Conservation (phyloP, 2,329 filamentous ascomycete species). For the Colletotrichum agaves region DNA sequence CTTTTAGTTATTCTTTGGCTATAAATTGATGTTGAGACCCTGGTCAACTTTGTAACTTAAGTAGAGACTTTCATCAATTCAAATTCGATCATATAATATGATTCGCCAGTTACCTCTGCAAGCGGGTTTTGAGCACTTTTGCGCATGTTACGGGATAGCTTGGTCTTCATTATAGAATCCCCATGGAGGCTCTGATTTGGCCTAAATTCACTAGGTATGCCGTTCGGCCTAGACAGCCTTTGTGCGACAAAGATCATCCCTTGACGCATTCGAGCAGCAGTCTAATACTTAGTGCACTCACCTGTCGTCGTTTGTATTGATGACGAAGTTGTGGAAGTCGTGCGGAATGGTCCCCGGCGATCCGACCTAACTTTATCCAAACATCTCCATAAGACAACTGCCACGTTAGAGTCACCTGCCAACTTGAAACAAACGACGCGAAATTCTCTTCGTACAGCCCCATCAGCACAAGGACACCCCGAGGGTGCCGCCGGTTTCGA, state of each 20-base stretch:
- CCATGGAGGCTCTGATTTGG: neutral
- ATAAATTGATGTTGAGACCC: too few species aligned
- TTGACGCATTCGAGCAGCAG: neutral
- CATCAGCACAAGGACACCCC: neutral
- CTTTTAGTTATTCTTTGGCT: too few species aligned
- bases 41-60: too few species aligned
- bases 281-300: neutral
- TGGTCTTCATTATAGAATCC: neutral
- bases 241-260: neutral
- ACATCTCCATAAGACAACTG: neutral
- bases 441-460: neutral
- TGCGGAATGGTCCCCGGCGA: neutral
- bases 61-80: too few species aligned
- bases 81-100: too few species aligned
- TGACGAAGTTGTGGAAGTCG: neutral
- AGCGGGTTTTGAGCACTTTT: too few species aligned
- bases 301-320: neutral
- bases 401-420: neutral
- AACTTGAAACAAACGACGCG: neutral
- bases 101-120: too few species aligned
- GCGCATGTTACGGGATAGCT: neutral
- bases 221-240: neutral
- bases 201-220: neutral
- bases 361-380: neutral
- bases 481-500: neutral